These are phyloP conservation scores for Castanopsis chinensis DNA, from an alignment of 306 rosid genomes.

Conservation along the genomic window DNA sequence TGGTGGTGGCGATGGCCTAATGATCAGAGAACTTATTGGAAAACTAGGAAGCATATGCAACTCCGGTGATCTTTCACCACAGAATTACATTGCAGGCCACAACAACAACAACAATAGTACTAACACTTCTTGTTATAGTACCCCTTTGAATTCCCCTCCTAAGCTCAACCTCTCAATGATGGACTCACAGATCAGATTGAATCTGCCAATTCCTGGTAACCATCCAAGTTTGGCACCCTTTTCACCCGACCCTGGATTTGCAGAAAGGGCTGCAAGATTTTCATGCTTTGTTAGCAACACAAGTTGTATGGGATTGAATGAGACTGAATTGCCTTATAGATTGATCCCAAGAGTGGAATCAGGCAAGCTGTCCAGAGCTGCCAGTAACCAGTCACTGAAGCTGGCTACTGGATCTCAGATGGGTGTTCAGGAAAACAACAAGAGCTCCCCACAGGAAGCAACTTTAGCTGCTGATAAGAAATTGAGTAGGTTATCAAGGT, in stretches of 20 bases:
- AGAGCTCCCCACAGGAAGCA: constrained; percentile 17
- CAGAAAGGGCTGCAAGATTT: constrained; percentile 51
- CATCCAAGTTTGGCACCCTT: constrained; percentile 41
- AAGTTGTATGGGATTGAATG: constrained; percentile 28
- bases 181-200: constrained; percentile 36
- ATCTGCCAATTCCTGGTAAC: constrained; percentile 16
- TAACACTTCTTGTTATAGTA: constrained; percentile 49
- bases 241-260: constrained; percentile 53
- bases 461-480: constrained; percentile 30
- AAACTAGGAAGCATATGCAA: constrained; percentile 53
- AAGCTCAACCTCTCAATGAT: constrained; percentile 39
- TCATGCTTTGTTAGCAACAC: constrained; percentile 38
- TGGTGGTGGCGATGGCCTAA: constrained; percentile 28
- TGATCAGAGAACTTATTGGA: constrained; percentile 54
- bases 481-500: constrained; percentile 32
- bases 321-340: constrained; percentile 33
- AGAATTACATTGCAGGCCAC: constrained; percentile 29
- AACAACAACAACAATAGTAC: constrained; percentile 23
- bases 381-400: constrained; percentile 25
- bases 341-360: constrained; percentile 36
- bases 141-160: constrained; percentile 59
- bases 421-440: constrained; percentile 29
- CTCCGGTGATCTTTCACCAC: constrained; percentile 42
- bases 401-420: constrained; percentile 34
- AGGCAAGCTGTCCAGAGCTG: constrained; percentile 30